phyloP scores from a whole-genome alignment of 495 filamentous ascomycete genomes.

The Penicillium soppii region DNA sequence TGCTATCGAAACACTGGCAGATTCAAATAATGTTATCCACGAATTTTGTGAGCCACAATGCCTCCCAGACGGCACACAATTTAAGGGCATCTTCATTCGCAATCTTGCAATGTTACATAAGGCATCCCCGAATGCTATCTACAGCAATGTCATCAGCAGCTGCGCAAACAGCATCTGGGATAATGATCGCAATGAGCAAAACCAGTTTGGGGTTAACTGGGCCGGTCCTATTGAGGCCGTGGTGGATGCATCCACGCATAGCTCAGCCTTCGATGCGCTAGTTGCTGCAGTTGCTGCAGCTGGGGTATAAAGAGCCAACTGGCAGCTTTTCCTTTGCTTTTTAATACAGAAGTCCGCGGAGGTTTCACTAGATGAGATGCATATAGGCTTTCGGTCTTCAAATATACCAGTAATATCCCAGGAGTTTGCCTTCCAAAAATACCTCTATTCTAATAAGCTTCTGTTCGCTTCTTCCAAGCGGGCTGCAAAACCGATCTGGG shows the following conservation, averaged over 20 bases:
- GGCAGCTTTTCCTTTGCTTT: background rate
- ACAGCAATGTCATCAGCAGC: slow-evolving; percentile 53
- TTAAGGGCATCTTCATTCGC: slow-evolving; percentile 79
- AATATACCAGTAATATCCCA: background rate
- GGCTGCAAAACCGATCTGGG: slow-evolving; percentile 4
- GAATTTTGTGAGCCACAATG: slow-evolving; percentile 66
- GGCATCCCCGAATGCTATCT: slow-evolving; percentile 49
- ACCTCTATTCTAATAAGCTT: slow-evolving; percentile 8
- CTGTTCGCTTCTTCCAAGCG: slow-evolving; percentile 2
- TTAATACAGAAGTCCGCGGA: background rate
- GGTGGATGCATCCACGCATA: slow-evolving; percentile 50
- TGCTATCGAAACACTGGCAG: slow-evolving; percentile 54
- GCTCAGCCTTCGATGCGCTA: slow-evolving; percentile 29
- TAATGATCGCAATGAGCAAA: slow-evolving; percentile 49
- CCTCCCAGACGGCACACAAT: slow-evolving; percentile 62
- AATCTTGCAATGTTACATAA: slow-evolving; percentile 61
- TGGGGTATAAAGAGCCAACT: background rate
- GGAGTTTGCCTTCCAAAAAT: background rate
- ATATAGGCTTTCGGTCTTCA: background rate
- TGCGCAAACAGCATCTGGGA: slow-evolving; percentile 70
- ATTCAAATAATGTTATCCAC: slow-evolving; percentile 55
- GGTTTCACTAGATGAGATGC: background rate
- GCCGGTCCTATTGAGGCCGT: slow-evolving; percentile 56
- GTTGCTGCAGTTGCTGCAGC: slow-evolving; percentile 58
- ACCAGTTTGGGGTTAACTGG: slow-evolving; percentile 58